Base-by-base conservation (phyloP, 2,329 filamentous ascomycete genomes). In the Saccharata proteae region DNA sequence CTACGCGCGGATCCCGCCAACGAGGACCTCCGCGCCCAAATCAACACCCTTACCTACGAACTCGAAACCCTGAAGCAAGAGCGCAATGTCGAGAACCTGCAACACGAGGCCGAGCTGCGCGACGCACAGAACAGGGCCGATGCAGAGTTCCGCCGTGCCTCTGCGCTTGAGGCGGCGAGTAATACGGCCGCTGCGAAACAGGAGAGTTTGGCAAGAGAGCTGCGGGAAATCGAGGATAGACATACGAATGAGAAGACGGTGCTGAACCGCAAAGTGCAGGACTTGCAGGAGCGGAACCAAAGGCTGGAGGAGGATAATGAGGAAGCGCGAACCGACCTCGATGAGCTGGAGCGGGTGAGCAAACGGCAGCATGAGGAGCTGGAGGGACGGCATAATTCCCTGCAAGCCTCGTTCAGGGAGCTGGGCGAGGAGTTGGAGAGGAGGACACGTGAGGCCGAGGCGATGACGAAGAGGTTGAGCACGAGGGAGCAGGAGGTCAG, bases 41-140 rank as follows among this genome's bases (percentile, higher is more conserved):
- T 96, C 24, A 90, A 86, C 39, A 82, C 84, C 0, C 63, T 94
- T 30, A 78, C 77, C 39, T 98, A 94, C 59, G 83, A 88, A 36
- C 68, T 93, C 42, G 81, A 85, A 46, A 88, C 81, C 12, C 63
- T 82, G 32, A 86, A 88, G 46, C 83, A 93, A 44, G 88, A 96
- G 48, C 78, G 81, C 44, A 84, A 93, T 36, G 71, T 94, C 45
- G 65, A 76, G 28, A 68, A 74, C 7, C 65, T 93, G 11, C 77
- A 83, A 39, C 80, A 90, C 44, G 79, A 84, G 41, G 80, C 82
- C 45, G 88, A 93, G 46, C 56, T 93, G 14, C 75, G 88, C 39
- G 84, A 93, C 34, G 68, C 78, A 2, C 77, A 82, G 42, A 68
- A 77, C 28, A 80, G 79, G 40, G 80, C 82, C n/a, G 85, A 94